Percentiles rank a stretch among this genome's conserved stretches.
Evolutionary conservation across 306 rosid species (phyloP).

Genomic region (Vachellia pachyceras): DNA sequence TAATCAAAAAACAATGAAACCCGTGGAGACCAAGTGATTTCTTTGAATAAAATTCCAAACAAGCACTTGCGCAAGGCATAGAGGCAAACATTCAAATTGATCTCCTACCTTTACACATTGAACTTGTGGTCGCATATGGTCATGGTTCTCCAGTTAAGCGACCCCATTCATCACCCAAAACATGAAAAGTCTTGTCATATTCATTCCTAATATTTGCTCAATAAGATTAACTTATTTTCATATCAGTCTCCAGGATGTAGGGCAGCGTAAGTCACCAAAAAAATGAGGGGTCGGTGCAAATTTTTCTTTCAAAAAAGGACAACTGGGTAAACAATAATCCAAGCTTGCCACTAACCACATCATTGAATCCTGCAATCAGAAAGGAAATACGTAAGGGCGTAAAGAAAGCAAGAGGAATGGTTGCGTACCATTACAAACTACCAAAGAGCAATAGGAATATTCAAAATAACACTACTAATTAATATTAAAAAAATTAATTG

Average conservation of each 20-base stretch:
- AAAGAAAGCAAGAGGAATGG: not conserved
- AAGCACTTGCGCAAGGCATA: not conserved
- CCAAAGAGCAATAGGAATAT: constrained; percentile 2
- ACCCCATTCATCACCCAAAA: not conserved
- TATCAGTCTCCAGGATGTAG: constrained; percentile 2
- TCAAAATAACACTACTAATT: not conserved
- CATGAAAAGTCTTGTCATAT: constrained; percentile 8
- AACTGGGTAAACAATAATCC: constrained; percentile 28
- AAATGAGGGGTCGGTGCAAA: constrained; percentile 9
- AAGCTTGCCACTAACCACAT: constrained; percentile 28
- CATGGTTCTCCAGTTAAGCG: constrained; percentile 2
- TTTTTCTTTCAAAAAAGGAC: constrained; percentile 7
- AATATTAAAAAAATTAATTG: not conserved
- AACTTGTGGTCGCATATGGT: not conserved
- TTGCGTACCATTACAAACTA: not conserved
- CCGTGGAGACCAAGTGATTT: not conserved
- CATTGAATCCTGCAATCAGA: constrained; percentile 44
- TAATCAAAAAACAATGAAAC: not conserved
- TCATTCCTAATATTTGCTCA: constrained; percentile 20
- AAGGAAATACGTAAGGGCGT: constrained; percentile 17
- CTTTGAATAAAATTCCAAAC: not conserved
- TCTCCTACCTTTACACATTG: constrained; percentile 1
- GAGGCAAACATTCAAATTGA: constrained; percentile 16
- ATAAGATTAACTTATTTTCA: not conserved
- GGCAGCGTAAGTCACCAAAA: not conserved